Percentiles rank a stretch among this genome's conserved stretches.
Conservation (phyloP, 2,329 filamentous ascomycete species). For the Annulohypoxylon truncatum region DNA sequence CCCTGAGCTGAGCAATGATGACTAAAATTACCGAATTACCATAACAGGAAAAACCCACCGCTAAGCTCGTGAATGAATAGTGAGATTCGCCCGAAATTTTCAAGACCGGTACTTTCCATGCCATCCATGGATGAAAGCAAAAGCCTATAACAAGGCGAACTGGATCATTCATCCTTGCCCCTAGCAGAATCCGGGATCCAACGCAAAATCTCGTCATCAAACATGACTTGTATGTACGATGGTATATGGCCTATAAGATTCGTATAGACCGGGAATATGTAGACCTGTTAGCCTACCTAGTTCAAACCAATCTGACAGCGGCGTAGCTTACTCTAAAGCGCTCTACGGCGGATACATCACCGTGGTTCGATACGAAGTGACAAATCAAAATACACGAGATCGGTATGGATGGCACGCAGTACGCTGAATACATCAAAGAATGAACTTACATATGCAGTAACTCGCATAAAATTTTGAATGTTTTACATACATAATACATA, state of each 20-base stretch:
- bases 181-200: conserved; percentile 11
- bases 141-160: neutral
- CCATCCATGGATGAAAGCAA: neutral
- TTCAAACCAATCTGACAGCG: conserved; percentile 17
- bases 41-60: conserved; percentile 6
- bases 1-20: neutral
- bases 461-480: conserved; percentile 17
- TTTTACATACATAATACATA: neutral
- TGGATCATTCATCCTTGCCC: neutral
- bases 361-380: conserved; percentile 31
- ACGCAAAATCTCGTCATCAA: conserved; percentile 12
- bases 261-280: conserved; percentile 13
- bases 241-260: conserved; percentile 12
- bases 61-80: neutral
- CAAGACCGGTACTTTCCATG: neutral
- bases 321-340: conserved; percentile 28
- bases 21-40: conserved; percentile 23
- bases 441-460: conserved; percentile 11
- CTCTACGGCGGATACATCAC: conserved; percentile 30
- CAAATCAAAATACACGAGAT: conserved; percentile 30
- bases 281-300: neutral
- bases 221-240: neutral
- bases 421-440: conserved; percentile 26
- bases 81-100: neutral
- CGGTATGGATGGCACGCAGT: conserved; percentile 18